Percentiles rank a stretch among this genome's conserved stretches.
These are phyloP conservation scores for Tricholoma terreum DNA, from an alignment of 768 basidiomycete genomes.

Conservation along the genomic window DNA sequence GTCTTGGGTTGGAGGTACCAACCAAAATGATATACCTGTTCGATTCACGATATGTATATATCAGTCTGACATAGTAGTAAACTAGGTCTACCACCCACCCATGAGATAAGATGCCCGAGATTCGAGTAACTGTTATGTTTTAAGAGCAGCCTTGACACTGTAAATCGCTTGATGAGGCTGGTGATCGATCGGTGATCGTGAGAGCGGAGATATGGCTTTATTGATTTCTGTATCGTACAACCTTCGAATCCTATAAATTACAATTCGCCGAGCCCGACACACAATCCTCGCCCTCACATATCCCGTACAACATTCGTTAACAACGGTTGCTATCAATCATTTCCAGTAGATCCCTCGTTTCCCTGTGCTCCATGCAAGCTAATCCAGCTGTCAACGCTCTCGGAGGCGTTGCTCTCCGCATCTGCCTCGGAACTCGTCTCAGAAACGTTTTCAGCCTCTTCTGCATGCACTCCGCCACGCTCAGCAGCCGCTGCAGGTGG, in stretches of 20 bases:
- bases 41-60: no score
- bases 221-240: neutral
- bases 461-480: constrained; percentile 8
- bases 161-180: no score
- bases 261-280: neutral
- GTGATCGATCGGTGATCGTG: no score
- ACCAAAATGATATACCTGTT: constrained; percentile 64
- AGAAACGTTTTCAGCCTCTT: constrained; percentile 9
- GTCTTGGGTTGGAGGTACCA: constrained; percentile 54
- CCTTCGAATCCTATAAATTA: no score
- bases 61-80: no score
- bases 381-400: constrained; percentile 66
- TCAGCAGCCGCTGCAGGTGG: constrained; percentile 20
- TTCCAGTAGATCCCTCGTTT: neutral
- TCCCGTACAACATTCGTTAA: neutral
- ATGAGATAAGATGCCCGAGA: neutral
- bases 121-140: neutral
- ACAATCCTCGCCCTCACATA: neutral
- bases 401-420: constrained; percentile 56
- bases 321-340: neutral
- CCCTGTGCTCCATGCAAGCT: constrained; percentile 41
- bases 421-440: constrained; percentile 66
- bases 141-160: no score
- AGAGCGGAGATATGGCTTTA: neutral
- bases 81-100: neutral